These are phyloP conservation scores for Pythium rishiriense DNA, from an alignment of 352 stramenopile species.

Conservation along the genomic window DNA sequence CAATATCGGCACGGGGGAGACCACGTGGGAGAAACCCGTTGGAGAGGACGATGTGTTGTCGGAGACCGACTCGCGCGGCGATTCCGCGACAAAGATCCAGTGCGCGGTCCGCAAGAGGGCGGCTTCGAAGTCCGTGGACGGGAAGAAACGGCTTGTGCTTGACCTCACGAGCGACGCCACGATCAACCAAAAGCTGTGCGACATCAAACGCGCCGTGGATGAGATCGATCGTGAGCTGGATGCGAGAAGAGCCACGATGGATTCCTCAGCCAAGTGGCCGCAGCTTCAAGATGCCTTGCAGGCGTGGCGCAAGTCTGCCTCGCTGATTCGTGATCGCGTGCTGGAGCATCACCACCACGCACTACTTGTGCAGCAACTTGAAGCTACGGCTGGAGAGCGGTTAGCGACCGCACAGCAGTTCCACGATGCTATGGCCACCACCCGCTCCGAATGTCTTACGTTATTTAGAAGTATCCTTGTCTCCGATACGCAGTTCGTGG, in stretches of 20 bases:
- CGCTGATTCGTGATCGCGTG: slow-evolving; percentile 38
- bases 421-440: slow-evolving; percentile 42
- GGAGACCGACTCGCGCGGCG: slow-evolving; percentile 32
- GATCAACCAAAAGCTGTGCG: slow-evolving; percentile 42
- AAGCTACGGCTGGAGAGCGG: slow-evolving; percentile 29
- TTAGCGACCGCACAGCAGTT: slow-evolving; percentile 35
- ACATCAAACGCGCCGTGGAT: slow-evolving; percentile 40
- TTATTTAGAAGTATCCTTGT: slow-evolving; percentile 46
- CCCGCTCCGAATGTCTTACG: slow-evolving; percentile 44
- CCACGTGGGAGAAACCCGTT: slow-evolving; percentile 38
- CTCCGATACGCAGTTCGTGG: slow-evolving; percentile 61
- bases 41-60: slow-evolving; percentile 15
- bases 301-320: slow-evolving; percentile 32
- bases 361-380: slow-evolving; percentile 32
- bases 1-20: slow-evolving; percentile 32
- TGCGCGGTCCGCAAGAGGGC: slow-evolving; percentile 46
- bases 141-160: slow-evolving; percentile 31
- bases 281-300: slow-evolving; percentile 34
- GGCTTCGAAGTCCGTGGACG: slow-evolving; percentile 33
- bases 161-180: slow-evolving; percentile 31
- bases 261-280: background rate
- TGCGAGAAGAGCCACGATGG: slow-evolving; percentile 17
- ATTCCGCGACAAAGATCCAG: slow-evolving; percentile 55
- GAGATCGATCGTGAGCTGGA: slow-evolving; percentile 49
- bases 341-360: slow-evolving; percentile 35